phyloP scores from a whole-genome alignment of 371 early-diverging fungal species.

The Apophysomyces trapeziformis region DNA sequence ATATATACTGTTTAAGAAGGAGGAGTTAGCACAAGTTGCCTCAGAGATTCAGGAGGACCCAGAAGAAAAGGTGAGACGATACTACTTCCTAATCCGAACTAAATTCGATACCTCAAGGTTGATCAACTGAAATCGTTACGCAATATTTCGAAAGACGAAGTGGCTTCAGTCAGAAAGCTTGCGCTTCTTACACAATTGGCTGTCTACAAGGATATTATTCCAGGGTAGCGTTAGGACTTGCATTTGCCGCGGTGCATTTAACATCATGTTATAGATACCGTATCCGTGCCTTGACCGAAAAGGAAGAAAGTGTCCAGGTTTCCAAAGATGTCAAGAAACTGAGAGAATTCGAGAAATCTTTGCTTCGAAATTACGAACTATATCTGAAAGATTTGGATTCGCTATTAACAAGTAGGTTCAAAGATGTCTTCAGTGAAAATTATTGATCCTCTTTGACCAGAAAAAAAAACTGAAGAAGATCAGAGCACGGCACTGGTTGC shows the following conservation, averaged over 20 bases:
- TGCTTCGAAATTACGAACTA: conserved; percentile 81
- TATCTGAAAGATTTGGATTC: conserved; percentile 76
- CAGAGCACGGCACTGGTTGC: conserved; percentile 58
- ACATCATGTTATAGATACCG: conserved; percentile 61
- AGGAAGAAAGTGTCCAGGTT: conserved; percentile 75
- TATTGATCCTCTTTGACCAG: conserved; percentile 8
- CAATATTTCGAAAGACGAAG: conserved; percentile 57
- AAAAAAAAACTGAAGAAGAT: conserved; percentile 47
- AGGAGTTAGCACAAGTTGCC: conserved; percentile 78
- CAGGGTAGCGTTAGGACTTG: conserved; percentile 57
- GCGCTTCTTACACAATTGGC: conserved; percentile 86
- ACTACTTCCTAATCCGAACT: conserved; percentile 1
- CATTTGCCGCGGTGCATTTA: background rate
- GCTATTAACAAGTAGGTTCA: conserved; percentile 37
- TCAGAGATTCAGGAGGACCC: conserved; percentile 79
- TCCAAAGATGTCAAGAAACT: conserved; percentile 89
- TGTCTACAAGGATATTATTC: conserved; percentile 92
- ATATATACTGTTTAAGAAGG: conserved; percentile 70
- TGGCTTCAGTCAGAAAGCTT: conserved; percentile 67
- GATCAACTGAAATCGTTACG: conserved; percentile 66
- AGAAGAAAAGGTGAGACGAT: conserved; percentile 63
- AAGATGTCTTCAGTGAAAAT: too few relatives aligned
- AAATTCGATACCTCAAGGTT: conserved; percentile 37
- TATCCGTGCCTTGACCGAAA: conserved; percentile 84
- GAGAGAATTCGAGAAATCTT: conserved; percentile 83